These are phyloP conservation scores for Zygnema cylindricum DNA, from an alignment of 139 green algal species.

Conservation along the genomic window DNA sequence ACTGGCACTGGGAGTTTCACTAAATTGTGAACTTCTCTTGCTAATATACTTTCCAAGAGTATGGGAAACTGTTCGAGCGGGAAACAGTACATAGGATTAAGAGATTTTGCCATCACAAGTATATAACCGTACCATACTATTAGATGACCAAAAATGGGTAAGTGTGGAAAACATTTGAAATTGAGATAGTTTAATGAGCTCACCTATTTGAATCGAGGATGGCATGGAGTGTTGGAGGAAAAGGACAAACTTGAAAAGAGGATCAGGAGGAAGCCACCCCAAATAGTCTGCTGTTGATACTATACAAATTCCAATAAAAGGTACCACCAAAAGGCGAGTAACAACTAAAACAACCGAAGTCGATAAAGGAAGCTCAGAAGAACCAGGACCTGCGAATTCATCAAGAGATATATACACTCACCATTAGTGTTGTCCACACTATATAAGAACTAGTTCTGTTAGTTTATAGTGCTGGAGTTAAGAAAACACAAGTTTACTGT, in stretches of 20 bases:
- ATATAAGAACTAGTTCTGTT: too few species aligned
- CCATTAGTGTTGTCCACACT: too few species aligned
- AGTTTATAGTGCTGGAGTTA: too few species aligned
- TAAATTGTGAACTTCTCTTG: too few species aligned
- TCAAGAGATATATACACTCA: too few species aligned
- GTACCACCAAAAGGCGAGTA: conserved; percentile 27
- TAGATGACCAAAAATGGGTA: background rate
- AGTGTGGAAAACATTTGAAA: conserved; percentile 1
- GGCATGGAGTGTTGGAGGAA: conserved; percentile 48
- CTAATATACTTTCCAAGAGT: too few species aligned
- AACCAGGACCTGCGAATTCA: conserved; percentile 22
- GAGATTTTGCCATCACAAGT: too few species aligned
- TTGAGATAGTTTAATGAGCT: too few species aligned
- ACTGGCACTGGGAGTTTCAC: too few species aligned
- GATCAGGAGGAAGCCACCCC: conserved; percentile 23
- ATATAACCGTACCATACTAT: background rate
- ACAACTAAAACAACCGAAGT: conserved; percentile 13
- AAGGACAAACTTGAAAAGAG: conserved; percentile 35
- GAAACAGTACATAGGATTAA: too few species aligned
- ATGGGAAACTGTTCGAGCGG: too few species aligned
- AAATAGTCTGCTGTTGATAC: conserved; percentile 34
- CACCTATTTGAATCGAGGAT: conserved; percentile 49
- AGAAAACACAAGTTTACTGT: too few species aligned
- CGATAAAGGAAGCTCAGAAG: conserved; percentile 1
- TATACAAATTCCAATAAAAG: conserved; percentile 28